phyloP scores from a whole-genome alignment of 495 filamentous ascomycete genomes.

The Neurospora sp. region DNA sequence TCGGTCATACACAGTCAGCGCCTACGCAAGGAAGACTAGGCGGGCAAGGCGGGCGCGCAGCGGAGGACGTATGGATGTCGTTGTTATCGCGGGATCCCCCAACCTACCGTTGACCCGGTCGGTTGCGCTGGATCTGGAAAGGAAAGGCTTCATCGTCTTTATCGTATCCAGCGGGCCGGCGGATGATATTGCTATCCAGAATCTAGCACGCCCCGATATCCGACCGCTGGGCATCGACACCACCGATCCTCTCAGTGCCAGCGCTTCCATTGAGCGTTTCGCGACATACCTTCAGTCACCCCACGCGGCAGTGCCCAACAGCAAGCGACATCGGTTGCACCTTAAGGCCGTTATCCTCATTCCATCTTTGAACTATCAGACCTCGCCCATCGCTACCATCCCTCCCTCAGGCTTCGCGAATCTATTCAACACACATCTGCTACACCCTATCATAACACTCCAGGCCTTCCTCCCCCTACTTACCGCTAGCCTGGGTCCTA shows the following conservation, averaged over 20 bases:
- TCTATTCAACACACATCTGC: conserved; percentile 79
- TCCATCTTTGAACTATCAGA: conserved; percentile 58
- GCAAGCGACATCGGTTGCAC: conserved; percentile 60
- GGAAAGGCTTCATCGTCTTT: conserved; percentile 88
- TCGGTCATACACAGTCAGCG: conserved; percentile 52
- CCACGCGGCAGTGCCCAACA: conserved; percentile 59
- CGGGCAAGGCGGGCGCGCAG: conserved; percentile 67
- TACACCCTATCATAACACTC: conserved; percentile 78
- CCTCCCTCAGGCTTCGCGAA: conserved; percentile 76
- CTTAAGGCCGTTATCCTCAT: conserved; percentile 73
- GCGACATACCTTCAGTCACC: conserved; percentile 57
- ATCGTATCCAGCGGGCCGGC: conserved; percentile 68
- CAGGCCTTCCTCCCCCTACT: conserved; percentile 82
- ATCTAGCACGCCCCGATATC: conserved; percentile 68
- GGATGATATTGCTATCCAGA: conserved; percentile 71
- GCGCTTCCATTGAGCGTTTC: conserved; percentile 55
- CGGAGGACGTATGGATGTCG: conserved; percentile 81
- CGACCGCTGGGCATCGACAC: conserved; percentile 74
- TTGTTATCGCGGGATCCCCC: conserved; percentile 77
- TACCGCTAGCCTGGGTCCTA: conserved; percentile 37
- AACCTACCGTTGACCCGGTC: conserved; percentile 71
- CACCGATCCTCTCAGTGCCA: conserved; percentile 46
- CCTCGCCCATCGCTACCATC: conserved; percentile 72
- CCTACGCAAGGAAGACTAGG: conserved; percentile 51
- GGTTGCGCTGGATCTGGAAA: conserved; percentile 74